A percentile compares a stretch with the other conserved stretches of the same genome.
Conservation (phyloP, 768 basidiomycete species). For the Mycena chlorophos region DNA sequence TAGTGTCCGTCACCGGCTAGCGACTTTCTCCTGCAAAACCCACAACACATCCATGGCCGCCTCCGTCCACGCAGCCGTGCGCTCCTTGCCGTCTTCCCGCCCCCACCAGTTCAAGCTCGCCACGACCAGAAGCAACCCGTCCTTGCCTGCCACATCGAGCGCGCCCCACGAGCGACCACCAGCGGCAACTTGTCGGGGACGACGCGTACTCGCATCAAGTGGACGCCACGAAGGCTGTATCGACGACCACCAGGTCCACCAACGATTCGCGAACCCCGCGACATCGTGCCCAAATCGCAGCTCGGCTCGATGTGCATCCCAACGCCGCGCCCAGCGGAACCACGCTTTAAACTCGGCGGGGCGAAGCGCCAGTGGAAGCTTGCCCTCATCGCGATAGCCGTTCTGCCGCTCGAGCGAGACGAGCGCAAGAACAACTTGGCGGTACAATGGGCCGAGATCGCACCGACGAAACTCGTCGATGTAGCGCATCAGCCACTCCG, state of each 20-base stretch:
- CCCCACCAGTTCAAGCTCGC: not conserved
- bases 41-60: not conserved
- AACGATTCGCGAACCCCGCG: not conserved
- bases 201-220: not conserved
- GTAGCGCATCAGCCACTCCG: not conserved
- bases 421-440: not conserved
- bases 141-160: not conserved
- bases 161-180: not conserved
- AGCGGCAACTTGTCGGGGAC: not conserved
- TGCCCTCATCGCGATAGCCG: not conserved
- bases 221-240: not conserved
- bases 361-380: not conserved
- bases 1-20: too few relatives aligned
- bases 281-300: not conserved
- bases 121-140: not conserved
- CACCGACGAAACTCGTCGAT: not conserved
- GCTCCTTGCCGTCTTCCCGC: not conserved
- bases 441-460: not conserved
- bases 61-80: not conserved
- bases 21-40: too few relatives aligned
- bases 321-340: not conserved
- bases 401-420: not conserved
- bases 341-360: not conserved
- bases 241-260: not conserved
- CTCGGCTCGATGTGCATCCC: not conserved